Evolutionary conservation across 139 green algal species (phyloP), one percentile per base, ranked within the genome.

Genomic region (Chlamydomonas sp.): DNA sequence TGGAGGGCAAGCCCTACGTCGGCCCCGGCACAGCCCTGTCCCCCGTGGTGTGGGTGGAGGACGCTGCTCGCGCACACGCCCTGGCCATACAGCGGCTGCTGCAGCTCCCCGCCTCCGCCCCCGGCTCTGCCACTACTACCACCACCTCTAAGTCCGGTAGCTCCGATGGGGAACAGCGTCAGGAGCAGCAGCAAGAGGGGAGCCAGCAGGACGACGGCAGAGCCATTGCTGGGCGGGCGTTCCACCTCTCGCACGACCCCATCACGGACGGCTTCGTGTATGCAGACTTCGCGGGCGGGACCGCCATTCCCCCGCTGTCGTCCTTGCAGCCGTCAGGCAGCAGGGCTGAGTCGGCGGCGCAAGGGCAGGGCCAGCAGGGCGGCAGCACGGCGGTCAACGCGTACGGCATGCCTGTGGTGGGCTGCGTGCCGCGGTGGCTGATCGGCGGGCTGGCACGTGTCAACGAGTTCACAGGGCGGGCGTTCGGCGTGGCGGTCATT

Each of bases 41-140:
- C 63, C 80, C 72, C 12, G 84, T 83, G n/a, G 72, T 83, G 60
- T 90, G 73, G 73, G 64, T 90, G 31, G 73, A 85, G 72, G 86
- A 87, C 67, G 79, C 63, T 2, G 86, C 71, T 5, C 86, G 79
- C 20, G 86, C 64, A 20, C 80, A 86, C 64, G 80, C 84, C 63
- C 57, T 78, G 60, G 80, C 86, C 1, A 69, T 74, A 9, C n/a
- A 79, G 12, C 57, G 63, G 69, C 72, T 86, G 72, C 63, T 90
- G 1, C 63, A 78, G 31, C 31, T 49, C 31, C 31, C 31, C 31
- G 31, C 31, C 49, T 60, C 9, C 9, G 61, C 16, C 49, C 20
- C 20, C 7, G 60, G 6, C 49, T 12, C 60, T 60, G 78, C 78
- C 49, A 14, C 78, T 5, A 57, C 20, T 15, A 59, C 18, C 49